Conservation (phyloP, 768 basidiomycete species). For the Infundibulicybe gibba region DNA sequence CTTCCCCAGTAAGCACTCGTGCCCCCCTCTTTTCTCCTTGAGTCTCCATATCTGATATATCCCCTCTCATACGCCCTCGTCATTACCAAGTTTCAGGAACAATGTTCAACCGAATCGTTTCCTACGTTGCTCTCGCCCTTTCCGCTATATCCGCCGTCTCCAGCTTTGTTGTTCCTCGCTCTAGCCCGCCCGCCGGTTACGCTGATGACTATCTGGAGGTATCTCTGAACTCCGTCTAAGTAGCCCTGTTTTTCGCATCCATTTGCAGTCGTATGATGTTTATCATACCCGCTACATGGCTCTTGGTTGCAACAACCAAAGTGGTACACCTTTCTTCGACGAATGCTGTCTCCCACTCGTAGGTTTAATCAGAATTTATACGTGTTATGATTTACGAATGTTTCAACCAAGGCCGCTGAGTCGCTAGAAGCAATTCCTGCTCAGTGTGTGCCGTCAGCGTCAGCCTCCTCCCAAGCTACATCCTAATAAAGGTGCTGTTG, state of each 20-base stretch:
- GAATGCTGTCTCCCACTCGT: conserved; percentile 72
- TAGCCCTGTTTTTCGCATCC: background rate
- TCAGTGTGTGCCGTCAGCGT: conserved; percentile 45
- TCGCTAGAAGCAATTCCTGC: conserved; percentile 39
- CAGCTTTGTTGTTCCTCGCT: conserved; percentile 36
- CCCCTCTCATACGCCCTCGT: conserved; percentile 24
- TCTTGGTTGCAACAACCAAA: conserved; percentile 44
- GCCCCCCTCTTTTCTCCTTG: conserved; percentile 26
- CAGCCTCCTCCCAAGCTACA: conserved; percentile 20
- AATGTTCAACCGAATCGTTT: conserved; percentile 37
- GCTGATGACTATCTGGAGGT: conserved; percentile 43
- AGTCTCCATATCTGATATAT: conserved; percentile 18
- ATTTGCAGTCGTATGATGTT: conserved; percentile 38
- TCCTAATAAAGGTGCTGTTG: conserved; percentile 22
- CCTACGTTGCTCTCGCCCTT: conserved; percentile 41
- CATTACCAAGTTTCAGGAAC: conserved; percentile 13
- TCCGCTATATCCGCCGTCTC: conserved; percentile 33
- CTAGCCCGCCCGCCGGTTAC: conserved; percentile 39
- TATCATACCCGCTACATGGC: conserved; percentile 66
- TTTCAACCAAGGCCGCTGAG: conserved; percentile 39
- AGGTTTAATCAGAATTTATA: conserved; percentile 13
- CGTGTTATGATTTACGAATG: background rate
- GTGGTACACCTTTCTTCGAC: conserved; percentile 56
- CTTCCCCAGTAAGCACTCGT: conserved; percentile 25
- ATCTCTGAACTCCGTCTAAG: background rate